These are phyloP conservation scores for Firmiana major DNA, from an alignment of 345 rosid species.

Conservation along the genomic window DNA sequence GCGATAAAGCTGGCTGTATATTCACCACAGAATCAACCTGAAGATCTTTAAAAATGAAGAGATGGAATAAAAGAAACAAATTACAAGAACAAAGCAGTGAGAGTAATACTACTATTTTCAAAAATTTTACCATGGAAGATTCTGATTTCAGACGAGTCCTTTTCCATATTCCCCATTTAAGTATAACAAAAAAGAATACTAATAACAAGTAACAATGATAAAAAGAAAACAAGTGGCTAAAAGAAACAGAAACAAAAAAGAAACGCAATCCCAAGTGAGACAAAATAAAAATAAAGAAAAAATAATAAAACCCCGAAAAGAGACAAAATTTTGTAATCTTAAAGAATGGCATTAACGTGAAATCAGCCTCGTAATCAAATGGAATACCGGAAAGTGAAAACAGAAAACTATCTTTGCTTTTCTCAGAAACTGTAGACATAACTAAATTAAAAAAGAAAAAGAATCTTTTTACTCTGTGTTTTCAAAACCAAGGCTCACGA, in stretches of 20 bases:
- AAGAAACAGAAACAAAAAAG: background rate
- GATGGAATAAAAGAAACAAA: background rate
- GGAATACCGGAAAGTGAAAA: background rate
- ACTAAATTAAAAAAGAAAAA: background rate
- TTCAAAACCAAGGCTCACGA: conserved; percentile 11
- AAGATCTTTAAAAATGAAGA: background rate
- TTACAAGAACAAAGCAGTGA: background rate
- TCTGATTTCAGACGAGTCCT: background rate
- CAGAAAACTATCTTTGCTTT: background rate
- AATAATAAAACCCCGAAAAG: background rate
- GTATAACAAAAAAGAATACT: background rate
- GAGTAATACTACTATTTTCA: background rate
- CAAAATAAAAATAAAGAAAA: background rate
- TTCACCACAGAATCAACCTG: background rate
- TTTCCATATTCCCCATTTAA: background rate
- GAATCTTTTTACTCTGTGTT: background rate
- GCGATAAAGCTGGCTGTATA: too few relatives aligned
- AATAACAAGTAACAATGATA: background rate
- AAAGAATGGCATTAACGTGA: background rate
- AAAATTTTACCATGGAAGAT: background rate
- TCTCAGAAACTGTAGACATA: background rate
- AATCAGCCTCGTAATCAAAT: background rate
- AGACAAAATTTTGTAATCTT: conserved; percentile 14
- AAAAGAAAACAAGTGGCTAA: background rate
- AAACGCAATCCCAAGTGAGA: background rate